These are phyloP conservation scores for Lentinula novae-zelandiae DNA, from an alignment of 1,284 basidiomycete species.

Conservation along the genomic window DNA sequence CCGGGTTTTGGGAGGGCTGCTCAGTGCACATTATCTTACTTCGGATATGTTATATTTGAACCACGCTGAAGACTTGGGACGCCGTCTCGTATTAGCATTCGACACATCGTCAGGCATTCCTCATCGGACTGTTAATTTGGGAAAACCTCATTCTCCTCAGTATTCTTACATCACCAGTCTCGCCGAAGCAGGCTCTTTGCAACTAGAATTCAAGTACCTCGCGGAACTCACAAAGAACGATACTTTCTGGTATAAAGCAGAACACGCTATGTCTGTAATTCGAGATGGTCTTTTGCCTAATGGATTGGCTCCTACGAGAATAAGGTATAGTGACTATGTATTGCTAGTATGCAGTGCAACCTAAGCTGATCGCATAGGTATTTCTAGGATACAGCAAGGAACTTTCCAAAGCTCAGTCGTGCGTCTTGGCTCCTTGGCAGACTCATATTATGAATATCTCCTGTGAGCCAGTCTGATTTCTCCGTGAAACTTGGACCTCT, in stretches of 20 bases:
- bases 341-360: neutral
- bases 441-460: conserved; percentile 90
- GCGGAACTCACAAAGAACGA: conserved; percentile 58
- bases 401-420: conserved; percentile 74
- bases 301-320: conserved; percentile 76
- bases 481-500: neutral
- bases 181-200: conserved; percentile 62
- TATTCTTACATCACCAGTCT: conserved; percentile 59
- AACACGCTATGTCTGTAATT: conserved; percentile 58
- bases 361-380: conserved; percentile 21
- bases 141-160: conserved; percentile 44
- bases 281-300: conserved; percentile 52
- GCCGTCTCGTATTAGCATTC: conserved; percentile 16
- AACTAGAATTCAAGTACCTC: conserved; percentile 72
- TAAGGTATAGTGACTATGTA: conserved; percentile 43
- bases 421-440: conserved; percentile 81
- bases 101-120: conserved; percentile 16
- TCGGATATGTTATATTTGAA: conserved; percentile 15
- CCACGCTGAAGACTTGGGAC: conserved; percentile 16
- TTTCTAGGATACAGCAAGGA: conserved; percentile 49
- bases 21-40: conserved; percentile 15
- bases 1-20: conserved; percentile 17
- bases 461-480: conserved; percentile 38
- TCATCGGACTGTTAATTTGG: conserved; percentile 13
- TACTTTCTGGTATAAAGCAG: conserved; percentile 63